Evolutionary conservation across 257 asterid species (phyloP).

Genomic region (Plantago ovata): DNA sequence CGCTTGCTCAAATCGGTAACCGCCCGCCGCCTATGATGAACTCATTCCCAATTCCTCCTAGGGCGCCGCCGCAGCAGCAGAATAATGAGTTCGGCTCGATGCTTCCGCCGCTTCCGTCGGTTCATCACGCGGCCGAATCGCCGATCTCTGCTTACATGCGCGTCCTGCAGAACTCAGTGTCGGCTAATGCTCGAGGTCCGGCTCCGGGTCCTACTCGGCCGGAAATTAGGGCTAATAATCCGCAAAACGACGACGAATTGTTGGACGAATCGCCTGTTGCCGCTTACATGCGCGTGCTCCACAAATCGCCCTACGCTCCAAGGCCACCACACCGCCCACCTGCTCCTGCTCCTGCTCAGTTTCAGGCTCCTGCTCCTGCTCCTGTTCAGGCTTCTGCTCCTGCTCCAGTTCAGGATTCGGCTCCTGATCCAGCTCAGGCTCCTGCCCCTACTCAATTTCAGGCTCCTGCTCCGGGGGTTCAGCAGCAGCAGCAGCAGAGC

Average conservation of each 20-base stretch:
- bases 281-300: no score
- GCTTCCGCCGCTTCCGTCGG: conserved; percentile 68
- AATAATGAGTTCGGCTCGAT: conserved; percentile 25
- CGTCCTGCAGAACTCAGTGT: conserved; percentile 4
- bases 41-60: no score
- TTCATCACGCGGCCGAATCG: conserved; percentile 46
- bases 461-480: conserved; percentile 4
- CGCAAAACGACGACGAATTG: no score
- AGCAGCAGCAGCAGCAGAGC: conserved; percentile 2
- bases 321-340: no score
- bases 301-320: no score
- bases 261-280: no score
- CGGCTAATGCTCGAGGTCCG: neutral
- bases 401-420: neutral
- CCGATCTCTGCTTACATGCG: conserved; percentile 16
- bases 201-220: conserved; percentile 9
- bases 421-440: conserved; percentile 24
- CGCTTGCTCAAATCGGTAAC: conserved; percentile 46
- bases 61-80: neutral
- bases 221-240: no score
- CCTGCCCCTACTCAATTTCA: neutral
- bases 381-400: neutral
- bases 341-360: no score
- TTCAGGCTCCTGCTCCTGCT: no score
- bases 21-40: no score